A percentile compares a stretch with the other conserved stretches of the same genome.
Evolutionary conservation across 306 rosid species (phyloP).

Genomic region (Trifolium dubium): DNA sequence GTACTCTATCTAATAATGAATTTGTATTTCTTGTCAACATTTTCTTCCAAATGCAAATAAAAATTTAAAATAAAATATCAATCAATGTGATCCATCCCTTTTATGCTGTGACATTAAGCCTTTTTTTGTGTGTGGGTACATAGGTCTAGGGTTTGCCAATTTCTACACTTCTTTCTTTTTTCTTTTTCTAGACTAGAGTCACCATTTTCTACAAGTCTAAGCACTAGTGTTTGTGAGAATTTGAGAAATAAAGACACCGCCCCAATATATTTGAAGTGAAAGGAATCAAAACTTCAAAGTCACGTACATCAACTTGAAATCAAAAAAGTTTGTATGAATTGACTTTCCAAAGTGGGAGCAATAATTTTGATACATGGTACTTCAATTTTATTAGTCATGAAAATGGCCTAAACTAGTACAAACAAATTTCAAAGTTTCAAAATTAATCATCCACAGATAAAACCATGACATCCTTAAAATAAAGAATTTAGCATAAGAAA

Average conservation of each 20-base stretch:
- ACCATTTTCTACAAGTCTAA: not conserved
- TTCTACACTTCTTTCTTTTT: not conserved
- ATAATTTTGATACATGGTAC: constrained; percentile 21
- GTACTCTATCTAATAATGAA: no score
- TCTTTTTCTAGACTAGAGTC: not conserved
- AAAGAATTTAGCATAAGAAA: constrained; percentile 8
- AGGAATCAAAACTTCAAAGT: constrained; percentile 41
- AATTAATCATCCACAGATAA: not conserved
- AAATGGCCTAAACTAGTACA: not conserved
- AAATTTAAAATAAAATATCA: no score
- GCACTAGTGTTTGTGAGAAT: constrained; percentile 3
- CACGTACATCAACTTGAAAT: constrained; percentile 3
- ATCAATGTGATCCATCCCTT: no score
- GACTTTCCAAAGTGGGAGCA: constrained; percentile 36
- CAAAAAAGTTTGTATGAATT: constrained; percentile 46
- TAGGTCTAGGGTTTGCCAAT: not conserved
- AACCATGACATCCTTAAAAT: constrained; percentile 3
- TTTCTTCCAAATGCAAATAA: no score
- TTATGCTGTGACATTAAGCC: no score
- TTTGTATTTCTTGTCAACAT: no score
- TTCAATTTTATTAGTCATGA: constrained; percentile 31
- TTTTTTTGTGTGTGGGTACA: not conserved
- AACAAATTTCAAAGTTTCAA: constrained; percentile 11
- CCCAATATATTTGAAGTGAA: constrained; percentile 35
- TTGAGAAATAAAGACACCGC: not conserved